Conservation (phyloP, 345 rosid species). For the Lagerstroemia speciosa region DNA sequence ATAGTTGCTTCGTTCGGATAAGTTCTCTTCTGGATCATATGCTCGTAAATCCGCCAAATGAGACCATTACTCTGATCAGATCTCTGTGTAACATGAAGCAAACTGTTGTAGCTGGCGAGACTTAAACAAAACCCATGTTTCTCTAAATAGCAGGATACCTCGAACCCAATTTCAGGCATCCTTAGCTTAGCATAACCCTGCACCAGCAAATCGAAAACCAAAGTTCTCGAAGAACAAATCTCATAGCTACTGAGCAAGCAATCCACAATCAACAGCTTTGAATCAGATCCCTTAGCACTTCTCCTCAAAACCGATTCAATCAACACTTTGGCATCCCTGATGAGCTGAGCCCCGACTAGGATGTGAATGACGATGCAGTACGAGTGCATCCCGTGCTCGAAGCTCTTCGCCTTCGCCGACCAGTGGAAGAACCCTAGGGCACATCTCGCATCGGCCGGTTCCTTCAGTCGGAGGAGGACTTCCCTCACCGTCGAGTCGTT, state of each 20-base stretch:
- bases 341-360: slow-evolving; percentile 40
- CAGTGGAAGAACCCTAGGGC: slow-evolving; percentile 76
- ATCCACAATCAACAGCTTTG: slow-evolving; percentile 29
- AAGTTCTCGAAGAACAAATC: slow-evolving; percentile 28
- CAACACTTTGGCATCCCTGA: slow-evolving; percentile 55
- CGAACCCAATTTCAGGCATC: slow-evolving; percentile 45
- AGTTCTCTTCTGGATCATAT: slow-evolving; percentile 35
- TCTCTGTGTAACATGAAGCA: slow-evolving; percentile 50
- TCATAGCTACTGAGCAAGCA: slow-evolving; percentile 41
- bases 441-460: slow-evolving; percentile 48
- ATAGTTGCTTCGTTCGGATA: slow-evolving; percentile 46
- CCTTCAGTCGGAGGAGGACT: slow-evolving; percentile 53
- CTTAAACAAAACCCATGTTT: slow-evolving; percentile 43
- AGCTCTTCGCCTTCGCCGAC: slow-evolving; percentile 41
- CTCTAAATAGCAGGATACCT: slow-evolving; percentile 37
- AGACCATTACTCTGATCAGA: slow-evolving; percentile 32
- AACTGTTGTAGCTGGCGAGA: slow-evolving; percentile 41
- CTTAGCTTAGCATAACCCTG: slow-evolving; percentile 64
- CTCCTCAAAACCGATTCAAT: slow-evolving; percentile 44
- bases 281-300: slow-evolving; percentile 3
- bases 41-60: slow-evolving; percentile 67
- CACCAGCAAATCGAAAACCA: slow-evolving; percentile 57
- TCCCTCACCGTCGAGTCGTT: slow-evolving; percentile 28
- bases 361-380: slow-evolving; percentile 53
- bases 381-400: slow-evolving; percentile 35